Evolutionary conservation across 2,329 filamentous ascomycete genomes (phyloP).

Genomic region (Cladosporium sp.): DNA sequence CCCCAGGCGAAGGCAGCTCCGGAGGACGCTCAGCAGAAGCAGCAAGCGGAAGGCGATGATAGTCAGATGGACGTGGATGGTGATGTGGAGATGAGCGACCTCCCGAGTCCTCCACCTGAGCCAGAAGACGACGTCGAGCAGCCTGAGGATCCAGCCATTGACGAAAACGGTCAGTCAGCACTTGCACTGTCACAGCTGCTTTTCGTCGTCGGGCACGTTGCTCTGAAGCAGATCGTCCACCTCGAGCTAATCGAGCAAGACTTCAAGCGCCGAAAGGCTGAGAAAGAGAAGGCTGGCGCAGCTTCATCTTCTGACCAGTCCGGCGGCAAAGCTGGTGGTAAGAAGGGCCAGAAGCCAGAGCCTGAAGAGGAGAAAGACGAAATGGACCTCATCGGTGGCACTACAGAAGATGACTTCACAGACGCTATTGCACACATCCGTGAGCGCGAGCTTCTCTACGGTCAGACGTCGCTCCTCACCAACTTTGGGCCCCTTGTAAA

Average conservation of each 20-base stretch:
- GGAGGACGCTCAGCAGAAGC: slow-evolving; percentile 21
- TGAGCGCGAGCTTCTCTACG: slow-evolving; percentile 77
- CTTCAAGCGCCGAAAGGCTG: slow-evolving; percentile 92
- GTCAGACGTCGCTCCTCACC: slow-evolving; percentile 74
- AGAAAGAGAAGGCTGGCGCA: slow-evolving; percentile 63
- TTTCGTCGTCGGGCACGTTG: slow-evolving; percentile 92
- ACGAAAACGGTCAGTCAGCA: slow-evolving; percentile 35
- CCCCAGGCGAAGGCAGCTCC: slow-evolving; percentile 38
- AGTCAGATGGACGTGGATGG: slow-evolving; percentile 29
- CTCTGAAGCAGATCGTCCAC: slow-evolving; percentile 98
- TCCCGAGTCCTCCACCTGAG: slow-evolving; percentile 20
- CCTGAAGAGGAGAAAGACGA: slow-evolving; percentile 69
- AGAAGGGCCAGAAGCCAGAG: slow-evolving; percentile 47
- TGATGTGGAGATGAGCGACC: slow-evolving; percentile 34
- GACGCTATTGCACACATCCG: slow-evolving; percentile 80
- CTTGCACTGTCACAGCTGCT: slow-evolving; percentile 81
- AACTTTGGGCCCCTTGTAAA: slow-evolving; percentile 87
- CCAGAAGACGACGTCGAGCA: slow-evolving; percentile 18
- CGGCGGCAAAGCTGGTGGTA: slow-evolving; percentile 31
- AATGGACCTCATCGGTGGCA: slow-evolving; percentile 91
- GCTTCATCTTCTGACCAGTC: slow-evolving; percentile 30
- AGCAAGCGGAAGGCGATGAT: slow-evolving; percentile 15
- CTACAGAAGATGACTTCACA: slow-evolving; percentile 88
- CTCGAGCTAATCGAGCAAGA: slow-evolving; percentile 95
- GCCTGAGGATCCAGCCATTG: slow-evolving; percentile 16